Conservation (phyloP, 2,329 filamentous ascomycete species). For the Talaromyces sp. region DNA sequence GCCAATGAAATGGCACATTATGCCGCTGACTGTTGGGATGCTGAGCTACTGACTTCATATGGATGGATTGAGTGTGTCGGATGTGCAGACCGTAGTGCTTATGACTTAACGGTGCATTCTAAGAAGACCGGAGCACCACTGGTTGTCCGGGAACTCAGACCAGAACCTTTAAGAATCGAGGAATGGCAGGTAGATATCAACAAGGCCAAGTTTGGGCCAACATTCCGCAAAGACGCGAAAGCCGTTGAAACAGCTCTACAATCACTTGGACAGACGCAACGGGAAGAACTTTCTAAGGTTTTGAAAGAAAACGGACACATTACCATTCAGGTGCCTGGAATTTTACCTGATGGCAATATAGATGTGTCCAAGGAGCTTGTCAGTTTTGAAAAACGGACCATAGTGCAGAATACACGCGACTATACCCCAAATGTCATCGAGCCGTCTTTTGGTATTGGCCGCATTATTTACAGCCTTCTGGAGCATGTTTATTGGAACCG, state of each 20-base stretch:
- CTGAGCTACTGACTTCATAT: slow-evolving; percentile 71
- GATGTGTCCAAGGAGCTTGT: slow-evolving; percentile 74
- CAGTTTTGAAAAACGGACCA: slow-evolving; percentile 74
- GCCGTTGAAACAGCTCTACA: slow-evolving; percentile 75
- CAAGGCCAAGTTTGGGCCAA: slow-evolving; percentile 92
- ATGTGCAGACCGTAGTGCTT: slow-evolving; percentile 79
- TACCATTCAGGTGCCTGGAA: slow-evolving; percentile 64
- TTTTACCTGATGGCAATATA: slow-evolving; percentile 62
- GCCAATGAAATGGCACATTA: slow-evolving; percentile 74
- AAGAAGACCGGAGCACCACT: slow-evolving; percentile 75
- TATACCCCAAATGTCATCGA: slow-evolving; percentile 96
- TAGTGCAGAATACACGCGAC: slow-evolving; percentile 77
- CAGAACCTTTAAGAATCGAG: slow-evolving; percentile 71
- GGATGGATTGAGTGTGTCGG: slow-evolving; percentile 91
- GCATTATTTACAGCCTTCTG: slow-evolving; percentile 85
- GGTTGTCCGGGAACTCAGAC: slow-evolving; percentile 69
- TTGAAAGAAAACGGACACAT: slow-evolving; percentile 69
- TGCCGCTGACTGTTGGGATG: slow-evolving; percentile 85
- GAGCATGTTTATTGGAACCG: slow-evolving; percentile 96
- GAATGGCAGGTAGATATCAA: slow-evolving; percentile 83
- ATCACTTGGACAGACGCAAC: slow-evolving; percentile 69
- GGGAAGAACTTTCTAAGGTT: slow-evolving; percentile 69
- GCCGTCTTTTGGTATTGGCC: slow-evolving; percentile 92
- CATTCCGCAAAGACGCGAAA: slow-evolving; percentile 92
- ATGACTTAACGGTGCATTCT: slow-evolving; percentile 75